These are phyloP conservation scores for Globisporangium megalacanthum DNA, from an alignment of 352 stramenopile species.

Conservation along the genomic window DNA sequence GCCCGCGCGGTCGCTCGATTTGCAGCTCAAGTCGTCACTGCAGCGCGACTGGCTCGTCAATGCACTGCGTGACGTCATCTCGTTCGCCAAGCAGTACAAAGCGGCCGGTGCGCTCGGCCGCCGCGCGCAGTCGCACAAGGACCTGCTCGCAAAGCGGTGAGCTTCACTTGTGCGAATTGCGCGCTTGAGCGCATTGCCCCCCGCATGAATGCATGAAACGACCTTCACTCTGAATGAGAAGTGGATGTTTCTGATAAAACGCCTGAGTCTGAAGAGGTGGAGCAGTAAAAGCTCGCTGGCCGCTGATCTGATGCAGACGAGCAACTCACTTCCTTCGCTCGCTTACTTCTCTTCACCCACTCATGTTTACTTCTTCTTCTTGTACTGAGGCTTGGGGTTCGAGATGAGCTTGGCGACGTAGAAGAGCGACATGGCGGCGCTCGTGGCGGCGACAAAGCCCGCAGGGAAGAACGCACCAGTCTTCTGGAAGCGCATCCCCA, in stretches of 20 bases:
- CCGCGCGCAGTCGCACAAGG: constrained; percentile 8
- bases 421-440: constrained; percentile 73
- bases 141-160: not conserved
- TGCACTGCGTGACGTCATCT: constrained; percentile 50
- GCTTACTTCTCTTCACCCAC: not conserved
- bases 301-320: not conserved
- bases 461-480: constrained; percentile 71
- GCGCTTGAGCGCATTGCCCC: no score
- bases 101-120: constrained; percentile 23
- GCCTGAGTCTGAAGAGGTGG: no score
- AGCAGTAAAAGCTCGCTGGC: no score
- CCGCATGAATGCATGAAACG: not conserved
- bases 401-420: constrained; percentile 70
- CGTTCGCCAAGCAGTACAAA: constrained; percentile 62
- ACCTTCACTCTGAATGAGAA: no score
- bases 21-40: constrained; percentile 57
- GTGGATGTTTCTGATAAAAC: no score
- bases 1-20: constrained; percentile 40
- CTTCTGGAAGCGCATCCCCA: constrained; percentile 72
- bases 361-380: constrained; percentile 58
- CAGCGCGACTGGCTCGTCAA: constrained; percentile 78
- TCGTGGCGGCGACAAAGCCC: constrained; percentile 53
- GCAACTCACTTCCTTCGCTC: no score
- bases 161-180: not conserved
- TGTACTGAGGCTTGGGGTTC: constrained; percentile 72